Evolutionary conservation across 345 rosid genomes (phyloP).

Genomic region (Salix caprea): DNA sequence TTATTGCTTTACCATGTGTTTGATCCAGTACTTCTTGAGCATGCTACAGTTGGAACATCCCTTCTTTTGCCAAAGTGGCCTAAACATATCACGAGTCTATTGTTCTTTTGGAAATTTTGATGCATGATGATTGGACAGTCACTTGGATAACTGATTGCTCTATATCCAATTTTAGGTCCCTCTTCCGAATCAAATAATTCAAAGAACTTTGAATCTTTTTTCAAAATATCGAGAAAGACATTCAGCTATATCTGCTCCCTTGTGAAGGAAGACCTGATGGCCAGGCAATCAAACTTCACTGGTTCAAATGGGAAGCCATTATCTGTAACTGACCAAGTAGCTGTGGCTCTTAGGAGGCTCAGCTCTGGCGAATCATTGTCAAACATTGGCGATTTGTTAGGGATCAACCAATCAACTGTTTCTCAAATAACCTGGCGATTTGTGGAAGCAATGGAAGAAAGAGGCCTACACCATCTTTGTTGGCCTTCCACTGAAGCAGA

Average conservation of each 20-base stretch:
- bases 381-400: constrained; percentile 55
- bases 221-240: constrained; percentile 65
- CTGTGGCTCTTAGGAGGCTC: constrained; percentile 70
- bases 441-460: constrained; percentile 76
- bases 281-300: constrained; percentile 47
- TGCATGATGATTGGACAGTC: not conserved
- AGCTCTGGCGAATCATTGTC: constrained; percentile 74
- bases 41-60: not conserved
- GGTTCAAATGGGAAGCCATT: constrained; percentile 45
- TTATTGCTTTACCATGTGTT: not conserved
- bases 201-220: constrained; percentile 54
- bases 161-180: constrained; percentile 35
- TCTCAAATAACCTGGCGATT: constrained; percentile 77
- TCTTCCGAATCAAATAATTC: constrained; percentile 36
- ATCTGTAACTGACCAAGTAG: constrained; percentile 56
- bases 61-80: not conserved
- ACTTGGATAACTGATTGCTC: not conserved
- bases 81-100: not conserved
- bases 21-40: not conserved
- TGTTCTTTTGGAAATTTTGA: not conserved
- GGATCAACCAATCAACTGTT: constrained; percentile 66
- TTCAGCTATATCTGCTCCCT: constrained; percentile 66
- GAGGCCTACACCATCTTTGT: constrained; percentile 52
- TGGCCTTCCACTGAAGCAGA: constrained; percentile 59
- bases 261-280: constrained; percentile 55